A percentile compares a stretch with the other conserved stretches of the same genome.
Conservation (phyloP, 345 rosid genomes). For the Euphorbia lathyris region DNA sequence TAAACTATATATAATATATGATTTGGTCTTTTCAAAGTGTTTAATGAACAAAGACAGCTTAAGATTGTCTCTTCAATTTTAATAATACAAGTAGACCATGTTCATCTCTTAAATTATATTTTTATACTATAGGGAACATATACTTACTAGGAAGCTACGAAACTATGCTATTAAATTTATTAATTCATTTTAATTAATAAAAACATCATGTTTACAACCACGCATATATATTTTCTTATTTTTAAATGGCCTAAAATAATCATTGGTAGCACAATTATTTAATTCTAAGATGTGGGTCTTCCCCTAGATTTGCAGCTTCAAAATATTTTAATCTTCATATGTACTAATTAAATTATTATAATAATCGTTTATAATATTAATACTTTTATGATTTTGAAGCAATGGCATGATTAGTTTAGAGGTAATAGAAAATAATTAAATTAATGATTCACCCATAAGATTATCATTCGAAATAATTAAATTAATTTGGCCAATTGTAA, state of each 20-base stretch:
- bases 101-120: constrained; percentile 15
- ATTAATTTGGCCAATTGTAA: constrained; percentile 8
- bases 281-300: constrained; percentile 14
- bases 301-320: constrained; percentile 16
- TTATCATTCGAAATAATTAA: constrained; percentile 32
- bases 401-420: constrained; percentile 19
- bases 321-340: constrained; percentile 7
- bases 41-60: constrained; percentile 16
- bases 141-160: constrained; percentile 6
- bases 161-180: constrained; percentile 1
- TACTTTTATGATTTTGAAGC: constrained; percentile 35
- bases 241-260: constrained; percentile 3
- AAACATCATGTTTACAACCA: constrained; percentile 10
- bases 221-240: background rate
- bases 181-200: background rate
- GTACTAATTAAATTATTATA: constrained; percentile 1
- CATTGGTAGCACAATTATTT: background rate
- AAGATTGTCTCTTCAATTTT: constrained; percentile 5
- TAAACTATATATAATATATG: background rate
- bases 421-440: background rate
- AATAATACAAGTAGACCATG: constrained; percentile 37
- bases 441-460: background rate
- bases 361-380: constrained; percentile 16
- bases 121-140: constrained; percentile 21
- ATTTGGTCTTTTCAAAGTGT: background rate